phyloP scores from a whole-genome alignment of 345 rosid genomes.

The Pistacia atlantica region DNA sequence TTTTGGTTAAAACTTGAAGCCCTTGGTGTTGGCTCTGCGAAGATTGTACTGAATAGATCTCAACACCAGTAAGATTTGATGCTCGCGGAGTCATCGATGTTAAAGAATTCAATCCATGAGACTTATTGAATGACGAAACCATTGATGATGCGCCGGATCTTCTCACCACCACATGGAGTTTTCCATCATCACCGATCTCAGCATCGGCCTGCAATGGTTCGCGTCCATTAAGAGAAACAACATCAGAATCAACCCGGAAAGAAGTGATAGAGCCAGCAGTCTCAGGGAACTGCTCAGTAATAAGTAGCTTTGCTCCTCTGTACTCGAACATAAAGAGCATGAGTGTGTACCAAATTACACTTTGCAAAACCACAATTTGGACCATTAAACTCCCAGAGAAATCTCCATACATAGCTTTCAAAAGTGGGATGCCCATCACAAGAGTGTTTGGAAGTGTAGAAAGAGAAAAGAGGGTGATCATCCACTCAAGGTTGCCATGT shows the following conservation, averaged over 20 bases:
- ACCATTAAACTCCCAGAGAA: slow-evolving; percentile 48
- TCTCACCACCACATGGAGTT: slow-evolving; percentile 49
- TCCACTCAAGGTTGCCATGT: slow-evolving; percentile 47
- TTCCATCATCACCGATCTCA: slow-evolving; percentile 57
- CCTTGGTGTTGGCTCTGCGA: slow-evolving; percentile 48
- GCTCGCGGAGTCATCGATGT: slow-evolving; percentile 46
- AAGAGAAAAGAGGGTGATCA: slow-evolving; percentile 51
- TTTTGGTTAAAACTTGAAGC: slow-evolving; percentile 55
- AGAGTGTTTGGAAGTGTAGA: slow-evolving; percentile 57
- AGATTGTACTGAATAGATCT: slow-evolving; percentile 51
- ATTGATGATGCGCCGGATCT: slow-evolving; percentile 45
- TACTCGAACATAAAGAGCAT: slow-evolving; percentile 58
- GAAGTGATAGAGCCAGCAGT: slow-evolving; percentile 54
- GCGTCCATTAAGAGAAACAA: slow-evolving; percentile 49
- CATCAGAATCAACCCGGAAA: slow-evolving; percentile 55
- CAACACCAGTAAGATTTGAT: slow-evolving; percentile 50
- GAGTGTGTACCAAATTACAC: slow-evolving; percentile 55
- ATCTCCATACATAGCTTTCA: slow-evolving; percentile 62
- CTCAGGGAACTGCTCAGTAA: slow-evolving; percentile 55
- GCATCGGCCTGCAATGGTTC: slow-evolving; percentile 48
- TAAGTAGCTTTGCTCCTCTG: slow-evolving; percentile 47
- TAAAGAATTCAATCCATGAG: slow-evolving; percentile 38
- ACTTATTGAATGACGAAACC: slow-evolving; percentile 41
- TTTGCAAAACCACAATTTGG: slow-evolving; percentile 53
- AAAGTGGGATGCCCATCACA: slow-evolving; percentile 57